Evolutionary conservation across 1,139 yeast genomes (phyloP).

Genomic region (Blastobotrys arbuscula): DNA sequence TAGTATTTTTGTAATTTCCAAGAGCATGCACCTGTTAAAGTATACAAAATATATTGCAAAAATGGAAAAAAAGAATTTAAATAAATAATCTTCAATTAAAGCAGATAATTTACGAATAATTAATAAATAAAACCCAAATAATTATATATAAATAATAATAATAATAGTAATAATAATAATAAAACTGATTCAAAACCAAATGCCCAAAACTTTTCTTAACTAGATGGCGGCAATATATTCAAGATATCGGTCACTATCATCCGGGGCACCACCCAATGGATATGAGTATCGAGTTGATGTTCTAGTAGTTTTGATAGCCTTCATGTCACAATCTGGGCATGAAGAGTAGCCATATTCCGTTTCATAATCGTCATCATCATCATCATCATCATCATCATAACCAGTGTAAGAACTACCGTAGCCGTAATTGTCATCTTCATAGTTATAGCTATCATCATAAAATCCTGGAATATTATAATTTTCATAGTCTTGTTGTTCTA

Average conservation of each 20-base stretch:
- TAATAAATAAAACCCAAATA: too few relatives aligned
- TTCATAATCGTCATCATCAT: neutral
- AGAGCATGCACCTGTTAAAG: too few relatives aligned
- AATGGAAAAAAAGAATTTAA: too few relatives aligned
- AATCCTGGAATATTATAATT: too few relatives aligned
- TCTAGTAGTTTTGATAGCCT: neutral
- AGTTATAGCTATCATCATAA: neutral
- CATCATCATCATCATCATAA: neutral
- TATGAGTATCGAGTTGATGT: neutral
- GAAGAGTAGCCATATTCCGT: neutral
- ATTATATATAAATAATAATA: too few relatives aligned
- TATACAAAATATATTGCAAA: too few relatives aligned
- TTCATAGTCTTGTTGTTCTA: neutral
- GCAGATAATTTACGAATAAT: too few relatives aligned
- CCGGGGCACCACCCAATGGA: neutral
- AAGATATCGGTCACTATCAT: neutral
- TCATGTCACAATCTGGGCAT: neutral
- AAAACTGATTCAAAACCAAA: too few relatives aligned
- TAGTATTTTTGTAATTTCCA: too few relatives aligned
- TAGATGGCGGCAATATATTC: neutral
- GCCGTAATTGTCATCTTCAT: slow-evolving; percentile 3
- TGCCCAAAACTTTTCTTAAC: neutral
- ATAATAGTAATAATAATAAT: too few relatives aligned
- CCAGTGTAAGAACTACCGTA: neutral
- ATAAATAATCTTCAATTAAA: too few relatives aligned